These are phyloP conservation scores for Arthroderma sp. DNA, from an alignment of 2,329 filamentous ascomycete species.

Conservation along the genomic window DNA sequence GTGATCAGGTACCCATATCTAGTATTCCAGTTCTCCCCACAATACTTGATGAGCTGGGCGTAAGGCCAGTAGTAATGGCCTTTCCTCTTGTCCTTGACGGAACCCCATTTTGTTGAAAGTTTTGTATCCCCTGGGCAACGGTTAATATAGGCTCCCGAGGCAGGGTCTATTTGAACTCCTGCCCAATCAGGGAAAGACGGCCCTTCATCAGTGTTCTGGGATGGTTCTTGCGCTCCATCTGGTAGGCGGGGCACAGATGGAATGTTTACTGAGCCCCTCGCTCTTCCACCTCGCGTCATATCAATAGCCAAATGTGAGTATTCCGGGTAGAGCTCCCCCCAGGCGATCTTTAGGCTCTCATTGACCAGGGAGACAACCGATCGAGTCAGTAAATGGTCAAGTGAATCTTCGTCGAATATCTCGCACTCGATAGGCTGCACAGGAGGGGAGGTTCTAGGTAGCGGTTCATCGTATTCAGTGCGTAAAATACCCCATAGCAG, in stretches of 20 bases:
- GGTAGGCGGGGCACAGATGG: neutral
- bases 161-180: neutral
- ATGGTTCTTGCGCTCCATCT: neutral
- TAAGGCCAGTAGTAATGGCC: neutral
- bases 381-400: conserved; percentile 10
- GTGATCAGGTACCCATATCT: conserved; percentile 12
- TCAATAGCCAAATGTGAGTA: neutral
- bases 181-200: neutral
- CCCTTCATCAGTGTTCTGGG: neutral
- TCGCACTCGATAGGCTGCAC: neutral
- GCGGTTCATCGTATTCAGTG: neutral
- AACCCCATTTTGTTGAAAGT: neutral
- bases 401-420: conserved; percentile 10
- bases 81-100: neutral
- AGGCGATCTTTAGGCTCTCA: conserved; percentile 3
- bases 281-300: conserved; percentile 9
- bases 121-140: neutral
- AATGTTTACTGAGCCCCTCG: neutral
- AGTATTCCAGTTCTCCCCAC: conserved; percentile 1
- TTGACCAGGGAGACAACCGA: conserved; percentile 3
- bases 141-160: neutral
- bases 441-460: neutral
- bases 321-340: neutral
- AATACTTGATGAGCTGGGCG: neutral
- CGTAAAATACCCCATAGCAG: conserved; percentile 8